phyloP scores from a whole-genome alignment of 169 alveolate genomes.

The Eimeria sp. region DNA sequence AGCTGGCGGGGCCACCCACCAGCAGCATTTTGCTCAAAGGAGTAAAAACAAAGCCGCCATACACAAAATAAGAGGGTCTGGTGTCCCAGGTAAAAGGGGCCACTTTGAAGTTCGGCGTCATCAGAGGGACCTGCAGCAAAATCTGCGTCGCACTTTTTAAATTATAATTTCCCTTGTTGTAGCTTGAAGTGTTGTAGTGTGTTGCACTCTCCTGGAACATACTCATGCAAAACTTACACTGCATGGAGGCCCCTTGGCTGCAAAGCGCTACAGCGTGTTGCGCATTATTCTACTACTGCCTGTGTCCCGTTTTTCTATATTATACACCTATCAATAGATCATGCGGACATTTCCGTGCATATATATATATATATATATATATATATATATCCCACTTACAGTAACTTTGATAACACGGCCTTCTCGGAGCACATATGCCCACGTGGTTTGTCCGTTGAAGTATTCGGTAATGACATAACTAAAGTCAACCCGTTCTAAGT shows the following conservation, averaged over 20 bases:
- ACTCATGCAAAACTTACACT: no score
- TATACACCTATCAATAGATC: no score
- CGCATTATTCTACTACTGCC: no score
- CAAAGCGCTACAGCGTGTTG: no score
- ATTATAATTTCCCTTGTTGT: no score
- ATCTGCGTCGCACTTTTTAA: no score
- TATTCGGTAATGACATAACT: conserved; percentile 85
- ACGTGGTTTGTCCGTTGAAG: conserved; percentile 88
- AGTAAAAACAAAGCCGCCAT: conserved; percentile 91
- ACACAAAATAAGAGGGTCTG: conserved; percentile 90
- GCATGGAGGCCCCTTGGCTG: no score
- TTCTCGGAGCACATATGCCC: conserved; percentile 86
- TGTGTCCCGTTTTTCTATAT: no score
- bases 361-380: neutral
- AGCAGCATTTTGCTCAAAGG: conserved; percentile 89
- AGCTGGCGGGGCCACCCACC: conserved; percentile 13
- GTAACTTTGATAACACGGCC: conserved; percentile 81
- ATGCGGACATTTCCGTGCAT: no score
- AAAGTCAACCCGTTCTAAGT: conserved; percentile 63
- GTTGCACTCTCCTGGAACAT: no score
- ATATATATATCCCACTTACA: conserved; percentile 57
- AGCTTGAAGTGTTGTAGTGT: no score
- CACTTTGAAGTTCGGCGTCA: conserved; percentile 86
- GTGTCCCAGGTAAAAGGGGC: conserved; percentile 92
- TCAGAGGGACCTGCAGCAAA: conserved; percentile 82